These are phyloP conservation scores for Kalaharituber pfeilii DNA, from an alignment of 2,329 filamentous ascomycete species.

Conservation along the genomic window DNA sequence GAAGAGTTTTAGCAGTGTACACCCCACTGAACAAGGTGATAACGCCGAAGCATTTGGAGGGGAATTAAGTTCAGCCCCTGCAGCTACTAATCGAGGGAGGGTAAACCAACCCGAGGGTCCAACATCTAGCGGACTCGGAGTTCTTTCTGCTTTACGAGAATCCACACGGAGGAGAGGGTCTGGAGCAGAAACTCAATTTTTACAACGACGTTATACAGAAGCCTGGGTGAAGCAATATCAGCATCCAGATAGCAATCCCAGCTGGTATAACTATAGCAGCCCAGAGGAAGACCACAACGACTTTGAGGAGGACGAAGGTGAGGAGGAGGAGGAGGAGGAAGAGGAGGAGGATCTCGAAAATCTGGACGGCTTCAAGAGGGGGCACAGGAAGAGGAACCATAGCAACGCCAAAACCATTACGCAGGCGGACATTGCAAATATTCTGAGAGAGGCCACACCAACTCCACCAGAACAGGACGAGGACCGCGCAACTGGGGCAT, in stretches of 20 bases:
- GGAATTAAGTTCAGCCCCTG: not conserved
- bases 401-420: slow-evolving; percentile 18
- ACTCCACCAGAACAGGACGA: not conserved
- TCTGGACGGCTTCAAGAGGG: slow-evolving; percentile 10
- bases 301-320: not conserved
- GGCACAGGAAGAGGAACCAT: not conserved
- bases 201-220: slow-evolving; percentile 16
- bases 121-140: not conserved
- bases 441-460: slow-evolving; percentile 4
- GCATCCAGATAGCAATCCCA: slow-evolving; percentile 12
- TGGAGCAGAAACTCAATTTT: not conserved
- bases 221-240: slow-evolving; percentile 19
- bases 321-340: slow-evolving; percentile 6
- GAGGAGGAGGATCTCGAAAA: slow-evolving; percentile 10
- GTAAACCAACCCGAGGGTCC: not conserved
- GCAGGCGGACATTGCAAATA: slow-evolving; percentile 13
- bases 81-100: not conserved
- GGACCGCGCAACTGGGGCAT: slow-evolving; percentile 7
- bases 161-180: not conserved
- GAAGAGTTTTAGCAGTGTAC: not conserved
- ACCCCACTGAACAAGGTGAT: not conserved
- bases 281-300: not conserved
- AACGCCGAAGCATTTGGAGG: not conserved
- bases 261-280: slow-evolving; percentile 8
- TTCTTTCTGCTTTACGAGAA: not conserved